Base-by-base conservation (phyloP, 2,329 filamentous ascomycete species). In the Diaporthe vaccinii region DNA sequence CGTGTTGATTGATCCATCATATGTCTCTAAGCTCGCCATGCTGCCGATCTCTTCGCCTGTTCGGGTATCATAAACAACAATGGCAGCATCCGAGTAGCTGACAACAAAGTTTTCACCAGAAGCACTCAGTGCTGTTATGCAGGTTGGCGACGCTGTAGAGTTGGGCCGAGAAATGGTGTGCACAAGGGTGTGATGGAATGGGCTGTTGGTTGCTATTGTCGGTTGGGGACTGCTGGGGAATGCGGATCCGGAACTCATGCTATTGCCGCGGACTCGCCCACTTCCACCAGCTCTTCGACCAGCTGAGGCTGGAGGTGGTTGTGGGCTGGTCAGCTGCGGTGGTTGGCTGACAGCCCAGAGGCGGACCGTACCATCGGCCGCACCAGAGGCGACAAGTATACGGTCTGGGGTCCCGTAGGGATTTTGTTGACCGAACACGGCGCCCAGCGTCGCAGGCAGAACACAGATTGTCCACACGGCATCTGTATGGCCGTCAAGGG, bases 391-490 rank as follows among this genome's bases (percentile, higher is more conserved):
- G n/a, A 99, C 89, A 39, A 98, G 86, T 69, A 98, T 94, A 25
- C 96, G 91, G 81, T 98, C 97, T 1, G 95, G 87, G 14, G 92
- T 93, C 41, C 96, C 96, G 80, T 94, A 94, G 58, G 92, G 90
- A 81, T 88, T 93, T 76, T 90, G 90, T 73, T 91, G 91, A 22
- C 96, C 95, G 81, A 98, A 97, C 2, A 98, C 89, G 39, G 93
- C 88, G 3, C 93, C 94, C 25, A 95, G 89, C 0, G 94, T 96
- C 4, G 94, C 92, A 4, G 97, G 97, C 3, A 99, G 89, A 20
- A 98, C 95, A 81, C 96, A 98, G 3, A 99, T 90, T 3, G 95
- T 93, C 97, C 97, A 99, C 6, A 99, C 95, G 5, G 96, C 95
- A 86, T 99, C 97, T 0, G 94, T 98, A 81, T 98, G 97, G 0